These are phyloP conservation scores for Groenewaldozyma sp. DNA, from an alignment of 1,139 yeast genomes.

Conservation along the genomic window DNA sequence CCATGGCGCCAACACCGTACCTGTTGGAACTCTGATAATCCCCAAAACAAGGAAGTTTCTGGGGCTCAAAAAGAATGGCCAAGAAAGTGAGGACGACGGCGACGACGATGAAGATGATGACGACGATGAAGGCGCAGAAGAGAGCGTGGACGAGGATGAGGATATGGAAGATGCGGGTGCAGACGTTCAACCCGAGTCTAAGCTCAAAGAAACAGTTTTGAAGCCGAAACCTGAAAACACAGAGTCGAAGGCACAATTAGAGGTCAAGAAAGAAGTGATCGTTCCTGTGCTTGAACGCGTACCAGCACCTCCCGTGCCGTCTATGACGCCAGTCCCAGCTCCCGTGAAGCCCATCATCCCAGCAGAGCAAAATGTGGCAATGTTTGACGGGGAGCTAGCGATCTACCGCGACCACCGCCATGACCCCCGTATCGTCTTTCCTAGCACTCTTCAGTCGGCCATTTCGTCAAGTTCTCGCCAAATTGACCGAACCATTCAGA, in stretches of 20 bases:
- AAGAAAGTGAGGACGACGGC: not conserved
- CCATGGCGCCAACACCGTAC: not conserved
- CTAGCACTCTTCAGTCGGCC: not conserved
- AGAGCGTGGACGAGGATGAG: not conserved
- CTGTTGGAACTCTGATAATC: not conserved
- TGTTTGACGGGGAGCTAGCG: not conserved
- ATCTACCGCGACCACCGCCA: not conserved
- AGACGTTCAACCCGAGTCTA: too few species aligned
- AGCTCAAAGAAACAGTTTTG: not conserved
- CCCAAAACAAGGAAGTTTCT: not conserved
- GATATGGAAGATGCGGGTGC: too few species aligned
- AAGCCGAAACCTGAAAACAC: not conserved
- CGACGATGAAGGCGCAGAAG: not conserved
- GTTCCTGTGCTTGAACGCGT: too few species aligned
- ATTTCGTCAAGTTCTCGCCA: not conserved
- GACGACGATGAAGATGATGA: not conserved
- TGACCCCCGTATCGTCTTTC: not conserved
- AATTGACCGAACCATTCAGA: constrained; percentile 4
- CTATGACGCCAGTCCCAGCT: too few species aligned
- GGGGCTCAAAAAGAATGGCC: not conserved
- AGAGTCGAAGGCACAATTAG: not conserved
- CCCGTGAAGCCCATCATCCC: not conserved
- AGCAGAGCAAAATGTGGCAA: not conserved
- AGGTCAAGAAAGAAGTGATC: too few species aligned
- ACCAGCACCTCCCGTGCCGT: too few species aligned